These are phyloP conservation scores for Capsella bursapastoris DNA, from an alignment of 345 rosid genomes.

Conservation along the genomic window DNA sequence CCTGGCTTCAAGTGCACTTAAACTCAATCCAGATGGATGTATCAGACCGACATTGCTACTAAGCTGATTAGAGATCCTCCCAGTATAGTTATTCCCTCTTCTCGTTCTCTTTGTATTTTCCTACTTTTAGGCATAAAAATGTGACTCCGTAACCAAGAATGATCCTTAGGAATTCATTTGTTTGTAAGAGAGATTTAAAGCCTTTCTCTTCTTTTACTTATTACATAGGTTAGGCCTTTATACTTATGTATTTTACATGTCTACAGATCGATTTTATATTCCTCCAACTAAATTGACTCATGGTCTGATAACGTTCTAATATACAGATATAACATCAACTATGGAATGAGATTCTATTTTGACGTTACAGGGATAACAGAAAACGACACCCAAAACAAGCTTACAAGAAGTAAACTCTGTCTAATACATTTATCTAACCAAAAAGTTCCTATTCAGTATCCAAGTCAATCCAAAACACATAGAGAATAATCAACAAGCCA, in stretches of 20 bases:
- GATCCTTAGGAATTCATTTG: slow-evolving; percentile 19
- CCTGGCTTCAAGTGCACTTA: slow-evolving; percentile 74
- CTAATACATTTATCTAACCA: slow-evolving; percentile 21
- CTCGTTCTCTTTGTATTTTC: background rate
- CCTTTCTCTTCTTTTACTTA: background rate
- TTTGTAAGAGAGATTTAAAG: slow-evolving; percentile 14
- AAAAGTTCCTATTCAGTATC: slow-evolving; percentile 16
- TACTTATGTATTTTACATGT: slow-evolving; percentile 9
- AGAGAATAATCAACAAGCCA: slow-evolving; percentile 65
- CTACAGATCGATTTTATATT: background rate
- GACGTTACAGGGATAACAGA: slow-evolving; percentile 1
- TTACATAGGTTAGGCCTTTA: slow-evolving; percentile 25
- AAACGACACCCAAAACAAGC: slow-evolving; percentile 19
- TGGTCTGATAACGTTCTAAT: background rate
- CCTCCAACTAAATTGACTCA: background rate
- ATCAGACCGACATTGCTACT: slow-evolving; percentile 26
- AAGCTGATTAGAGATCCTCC: slow-evolving; percentile 34
- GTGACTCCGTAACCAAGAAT: background rate
- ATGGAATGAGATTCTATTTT: slow-evolving; percentile 1
- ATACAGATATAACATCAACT: slow-evolving; percentile 10
- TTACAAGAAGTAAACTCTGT: slow-evolving; percentile 42
- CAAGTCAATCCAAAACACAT: slow-evolving; percentile 25
- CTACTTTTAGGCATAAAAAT: background rate
- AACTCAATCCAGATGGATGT: slow-evolving; percentile 12
- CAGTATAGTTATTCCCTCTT: slow-evolving; percentile 3